phyloP scores from a whole-genome alignment of 768 basidiomycete species.

The Boletus coccyginus region DNA sequence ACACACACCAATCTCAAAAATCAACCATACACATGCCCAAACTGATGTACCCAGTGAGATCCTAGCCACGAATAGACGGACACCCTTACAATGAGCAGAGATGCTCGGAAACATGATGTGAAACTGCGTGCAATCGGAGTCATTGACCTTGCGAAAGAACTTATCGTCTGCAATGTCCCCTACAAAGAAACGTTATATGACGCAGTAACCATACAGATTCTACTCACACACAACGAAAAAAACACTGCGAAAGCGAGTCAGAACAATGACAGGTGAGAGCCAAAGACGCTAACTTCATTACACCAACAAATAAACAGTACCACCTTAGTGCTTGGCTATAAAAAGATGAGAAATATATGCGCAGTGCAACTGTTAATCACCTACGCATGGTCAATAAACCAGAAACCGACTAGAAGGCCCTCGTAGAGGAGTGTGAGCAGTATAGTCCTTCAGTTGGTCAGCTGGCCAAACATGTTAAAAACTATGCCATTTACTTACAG shows the following conservation, averaged over 20 bases:
- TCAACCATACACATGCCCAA: slow-evolving; percentile 85
- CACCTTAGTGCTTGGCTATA: slow-evolving; percentile 74
- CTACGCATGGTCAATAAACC: slow-evolving; percentile 93
- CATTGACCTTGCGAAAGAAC: slow-evolving; percentile 92
- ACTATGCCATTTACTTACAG: slow-evolving; percentile 49
- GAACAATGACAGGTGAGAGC: slow-evolving; percentile 9
- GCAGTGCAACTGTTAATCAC: slow-evolving; percentile 26
- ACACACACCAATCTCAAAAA: slow-evolving; percentile 72
- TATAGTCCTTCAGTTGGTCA: slow-evolving; percentile 63
- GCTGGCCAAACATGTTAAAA: not conserved
- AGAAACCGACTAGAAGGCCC: slow-evolving; percentile 84
- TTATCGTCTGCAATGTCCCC: slow-evolving; percentile 95
- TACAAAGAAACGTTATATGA: slow-evolving; percentile 27
- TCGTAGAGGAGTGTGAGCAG: slow-evolving; percentile 79
- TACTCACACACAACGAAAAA: slow-evolving; percentile 85
- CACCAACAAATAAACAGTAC: slow-evolving; percentile 79
- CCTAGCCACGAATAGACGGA: not conserved
- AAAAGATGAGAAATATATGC: slow-evolving; percentile 7
- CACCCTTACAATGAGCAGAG: slow-evolving; percentile 62
- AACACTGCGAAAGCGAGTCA: slow-evolving; percentile 42
- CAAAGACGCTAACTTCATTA: slow-evolving; percentile 67
- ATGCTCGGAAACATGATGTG: slow-evolving; percentile 67
- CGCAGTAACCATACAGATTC: not conserved
- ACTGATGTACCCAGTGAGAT: slow-evolving; percentile 39
- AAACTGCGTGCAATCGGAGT: slow-evolving; percentile 92